These are phyloP conservation scores for Choanephora cucurbitarum DNA, from an alignment of 371 early-diverging fungal species.

Conservation along the genomic window DNA sequence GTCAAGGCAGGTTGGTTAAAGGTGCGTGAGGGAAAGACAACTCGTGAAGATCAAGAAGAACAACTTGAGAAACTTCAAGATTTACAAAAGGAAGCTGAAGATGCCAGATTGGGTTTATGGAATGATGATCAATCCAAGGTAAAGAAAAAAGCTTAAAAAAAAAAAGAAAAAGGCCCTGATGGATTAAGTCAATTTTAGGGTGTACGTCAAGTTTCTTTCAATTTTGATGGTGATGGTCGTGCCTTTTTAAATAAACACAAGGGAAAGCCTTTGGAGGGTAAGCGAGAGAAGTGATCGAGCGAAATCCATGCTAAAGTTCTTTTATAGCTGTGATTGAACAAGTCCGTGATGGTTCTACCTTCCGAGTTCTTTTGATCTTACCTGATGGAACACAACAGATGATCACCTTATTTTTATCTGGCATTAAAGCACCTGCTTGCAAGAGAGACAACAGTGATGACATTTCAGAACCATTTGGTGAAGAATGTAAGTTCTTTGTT, in stretches of 20 bases:
- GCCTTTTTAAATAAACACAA: constrained; percentile 81
- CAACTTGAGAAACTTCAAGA: constrained; percentile 60
- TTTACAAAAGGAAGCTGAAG: constrained; percentile 76
- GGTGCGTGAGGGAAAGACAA: constrained; percentile 61
- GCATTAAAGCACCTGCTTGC: constrained; percentile 84
- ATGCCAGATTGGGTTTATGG: constrained; percentile 80
- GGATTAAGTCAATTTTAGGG: constrained; percentile 32
- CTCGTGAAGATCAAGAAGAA: constrained; percentile 50
- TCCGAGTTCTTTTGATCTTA: constrained; percentile 73
- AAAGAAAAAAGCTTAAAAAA: constrained; percentile 24
- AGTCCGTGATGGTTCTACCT: constrained; percentile 90
- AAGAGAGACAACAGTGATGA: constrained; percentile 67
- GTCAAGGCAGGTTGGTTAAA: constrained; percentile 88
- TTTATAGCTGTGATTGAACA: constrained; percentile 83
- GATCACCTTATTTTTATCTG: constrained; percentile 79
- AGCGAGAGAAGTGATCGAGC: not conserved
- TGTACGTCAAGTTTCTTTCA: constrained; percentile 54
- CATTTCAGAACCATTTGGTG: constrained; percentile 85
- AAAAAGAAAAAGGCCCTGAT: not conserved
- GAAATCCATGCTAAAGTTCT: not conserved
- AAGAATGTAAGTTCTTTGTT: constrained; percentile 91
- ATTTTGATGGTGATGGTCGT: constrained; percentile 69
- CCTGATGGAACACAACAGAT: constrained; percentile 67
- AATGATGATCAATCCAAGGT: too few species aligned
- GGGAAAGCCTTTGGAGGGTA: constrained; percentile 80